Evolutionary conservation across 352 stramenopile genomes (phyloP).

Genomic region (Phytophthora brassicae): DNA sequence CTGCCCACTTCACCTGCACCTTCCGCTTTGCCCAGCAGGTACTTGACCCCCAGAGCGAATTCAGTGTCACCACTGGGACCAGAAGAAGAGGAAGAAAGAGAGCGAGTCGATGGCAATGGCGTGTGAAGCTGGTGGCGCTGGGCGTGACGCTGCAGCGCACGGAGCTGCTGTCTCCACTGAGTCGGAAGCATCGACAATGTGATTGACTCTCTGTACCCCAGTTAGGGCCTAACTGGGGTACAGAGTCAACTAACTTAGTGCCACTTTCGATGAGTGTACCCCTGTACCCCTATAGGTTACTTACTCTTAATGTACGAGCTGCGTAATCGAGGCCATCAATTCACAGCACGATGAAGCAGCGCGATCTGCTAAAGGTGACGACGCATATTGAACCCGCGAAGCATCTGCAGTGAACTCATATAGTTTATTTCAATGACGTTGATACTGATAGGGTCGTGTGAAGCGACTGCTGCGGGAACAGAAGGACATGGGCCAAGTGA

Average conservation of each 20-base stretch:
- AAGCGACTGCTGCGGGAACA: conserved; percentile 68
- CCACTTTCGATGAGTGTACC: too few relatives aligned
- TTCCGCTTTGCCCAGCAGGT: conserved; percentile 48
- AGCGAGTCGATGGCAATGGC: conserved; percentile 2
- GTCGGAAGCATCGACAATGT: conserved; percentile 16
- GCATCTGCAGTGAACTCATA: neutral
- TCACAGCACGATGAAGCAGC: conserved; percentile 32
- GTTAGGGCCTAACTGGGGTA: too few relatives aligned
- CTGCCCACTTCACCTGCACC: conserved; percentile 28
- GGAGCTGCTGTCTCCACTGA: conserved; percentile 14
- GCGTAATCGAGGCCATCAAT: conserved; percentile 4
- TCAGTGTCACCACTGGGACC: conserved; percentile 38
- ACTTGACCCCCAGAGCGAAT: conserved; percentile 65
- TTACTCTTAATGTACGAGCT: neutral
- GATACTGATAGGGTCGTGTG: conserved; percentile 43
- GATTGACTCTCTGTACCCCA: too few relatives aligned
- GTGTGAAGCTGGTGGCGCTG: conserved; percentile 3
- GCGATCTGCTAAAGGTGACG: conserved; percentile 59
- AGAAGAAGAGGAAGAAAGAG: conserved; percentile 11
- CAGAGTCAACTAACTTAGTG: too few relatives aligned
- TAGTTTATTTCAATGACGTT: neutral
- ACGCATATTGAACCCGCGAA: neutral
- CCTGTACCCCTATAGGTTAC: neutral
- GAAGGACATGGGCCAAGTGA: conserved; percentile 75
- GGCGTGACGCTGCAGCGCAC: conserved; percentile 16